Evolutionary conservation across 202 grass and related monocot genomes (phyloP), one percentile per base, ranked within the genome.

Genomic region (Thinopyrum obtusiflorum): DNA sequence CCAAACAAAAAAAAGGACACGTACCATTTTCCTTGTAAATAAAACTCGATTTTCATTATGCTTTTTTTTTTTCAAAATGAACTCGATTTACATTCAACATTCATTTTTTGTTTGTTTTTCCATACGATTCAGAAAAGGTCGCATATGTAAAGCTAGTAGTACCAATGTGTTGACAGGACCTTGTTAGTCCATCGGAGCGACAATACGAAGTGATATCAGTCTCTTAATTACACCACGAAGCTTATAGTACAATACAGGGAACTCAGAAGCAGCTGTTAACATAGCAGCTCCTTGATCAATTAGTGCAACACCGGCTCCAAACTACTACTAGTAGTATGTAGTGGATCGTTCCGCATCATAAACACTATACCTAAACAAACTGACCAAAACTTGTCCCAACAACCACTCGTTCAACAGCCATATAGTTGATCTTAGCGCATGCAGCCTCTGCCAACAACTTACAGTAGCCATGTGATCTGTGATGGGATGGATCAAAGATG

Each of bases 351-450:
- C 67, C 21, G 68, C 51, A 77, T 42, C 39, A 76, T 2, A 24
- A 51, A 44, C 24, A 37, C 61, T 85, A 55, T 78, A 33, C 65
- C 83, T 79, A 70, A 44, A 44, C 40, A 71, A 44, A 72, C 81
- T 9, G 46, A 57, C 79, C 64, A 69, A 33, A 69, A 81, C 15
- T 51, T 51, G 2, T 51, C 47, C 17, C 49, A 53, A 20, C 49
- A 37, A 9, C 15, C 4, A 20, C 49, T 2, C 21, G 36, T 15
- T 1, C 18, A 10, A 44, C 40, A 40, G 39, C 39, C 39, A 40
- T 40, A 10, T 40, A 40, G 39, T 40, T 40, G 39, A 40, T 40
- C 39, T 40, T 40, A 11, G 39, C 49, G 5, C 17, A 51, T n/a
- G 17, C 20, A 62, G 12, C 81, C 31, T 33, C 57, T 25, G 3